These are phyloP conservation scores for Limonium bicolor DNA, from an alignment of 148 eudicot genomes.

Conservation along the genomic window DNA sequence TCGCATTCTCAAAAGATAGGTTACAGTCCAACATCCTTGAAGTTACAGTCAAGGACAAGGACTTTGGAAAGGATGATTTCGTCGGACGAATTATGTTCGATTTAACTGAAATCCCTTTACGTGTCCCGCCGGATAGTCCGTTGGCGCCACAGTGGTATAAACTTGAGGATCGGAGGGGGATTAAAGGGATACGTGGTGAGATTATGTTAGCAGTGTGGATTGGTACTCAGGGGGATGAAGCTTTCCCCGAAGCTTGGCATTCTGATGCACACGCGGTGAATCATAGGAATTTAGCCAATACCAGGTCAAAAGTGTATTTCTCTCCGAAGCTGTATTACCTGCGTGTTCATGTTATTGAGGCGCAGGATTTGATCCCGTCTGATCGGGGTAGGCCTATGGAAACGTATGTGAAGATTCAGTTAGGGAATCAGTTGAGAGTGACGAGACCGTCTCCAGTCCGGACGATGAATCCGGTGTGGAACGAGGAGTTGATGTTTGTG, in stretches of 20 bases:
- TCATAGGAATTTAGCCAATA: slow-evolving; percentile 41
- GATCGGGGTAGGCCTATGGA: slow-evolving; percentile 37
- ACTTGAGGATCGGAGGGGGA: slow-evolving; percentile 46
- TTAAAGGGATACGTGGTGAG: slow-evolving; percentile 39
- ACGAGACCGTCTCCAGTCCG: slow-evolving; percentile 31
- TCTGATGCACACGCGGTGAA: slow-evolving; percentile 71
- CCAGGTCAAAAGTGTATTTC: slow-evolving; percentile 76
- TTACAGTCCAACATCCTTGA: slow-evolving; percentile 55
- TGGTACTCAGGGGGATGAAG: slow-evolving; percentile 95
- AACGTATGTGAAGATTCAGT: slow-evolving; percentile 33
- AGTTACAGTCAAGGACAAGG: slow-evolving; percentile 65
- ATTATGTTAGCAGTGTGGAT: slow-evolving; percentile 92
- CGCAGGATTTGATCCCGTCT: slow-evolving; percentile 63
- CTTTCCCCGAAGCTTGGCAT: slow-evolving; percentile 96
- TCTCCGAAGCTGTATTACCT: slow-evolving; percentile 76
- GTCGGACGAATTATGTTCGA: slow-evolving; percentile 70
- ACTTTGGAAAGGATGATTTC: slow-evolving; percentile 64
- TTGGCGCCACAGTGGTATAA: slow-evolving; percentile 94
- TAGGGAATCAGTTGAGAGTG: slow-evolving; percentile 40
- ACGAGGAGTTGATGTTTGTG: slow-evolving; percentile 82
- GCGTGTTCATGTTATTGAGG: slow-evolving; percentile 65
- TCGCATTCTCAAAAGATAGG: slow-evolving; percentile 71
- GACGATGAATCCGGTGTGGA: slow-evolving; percentile 56
- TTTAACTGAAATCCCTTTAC: slow-evolving; percentile 43
- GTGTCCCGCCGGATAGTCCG: slow-evolving; percentile 91